Evolutionary conservation across 176 grass and related monocot species (phyloP).

Genomic region (Phoenix dactylifera): DNA sequence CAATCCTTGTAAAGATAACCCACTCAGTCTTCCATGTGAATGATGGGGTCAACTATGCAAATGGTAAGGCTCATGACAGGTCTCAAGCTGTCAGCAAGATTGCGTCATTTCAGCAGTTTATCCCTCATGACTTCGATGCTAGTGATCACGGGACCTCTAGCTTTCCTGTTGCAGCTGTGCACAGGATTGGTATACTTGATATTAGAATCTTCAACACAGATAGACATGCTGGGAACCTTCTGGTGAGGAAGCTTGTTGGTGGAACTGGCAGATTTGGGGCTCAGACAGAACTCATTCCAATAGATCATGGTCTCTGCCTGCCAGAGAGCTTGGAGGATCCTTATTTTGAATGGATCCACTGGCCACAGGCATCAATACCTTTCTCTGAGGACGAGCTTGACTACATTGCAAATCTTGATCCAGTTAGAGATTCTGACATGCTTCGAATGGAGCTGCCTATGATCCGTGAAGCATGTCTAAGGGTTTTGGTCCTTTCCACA

Average conservation of each 20-base stretch:
- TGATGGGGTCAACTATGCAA: constrained; percentile 34
- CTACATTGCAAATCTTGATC: constrained; percentile 72
- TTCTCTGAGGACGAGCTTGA: constrained; percentile 74
- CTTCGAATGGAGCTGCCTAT: constrained; percentile 63
- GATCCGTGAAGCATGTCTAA: constrained; percentile 72
- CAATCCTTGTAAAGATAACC: constrained; percentile 83
- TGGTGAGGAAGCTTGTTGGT: constrained; percentile 45
- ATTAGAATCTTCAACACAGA: constrained; percentile 75
- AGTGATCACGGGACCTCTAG: constrained; percentile 72
- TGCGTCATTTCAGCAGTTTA: constrained; percentile 64
- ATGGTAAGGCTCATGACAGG: constrained; percentile 27
- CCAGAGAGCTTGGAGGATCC: constrained; percentile 89
- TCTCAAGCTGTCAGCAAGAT: constrained; percentile 59
- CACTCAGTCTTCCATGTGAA: constrained; percentile 81
- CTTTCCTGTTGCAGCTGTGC: constrained; percentile 60
- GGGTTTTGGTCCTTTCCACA: constrained; percentile 78
- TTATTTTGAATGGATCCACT: constrained; percentile 99
- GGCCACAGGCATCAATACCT: constrained; percentile 72
- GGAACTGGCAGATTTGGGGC: constrained; percentile 38
- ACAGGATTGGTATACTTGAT: constrained; percentile 82
- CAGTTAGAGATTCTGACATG: constrained; percentile 53
- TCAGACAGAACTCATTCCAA: constrained; percentile 55
- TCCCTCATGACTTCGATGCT: constrained; percentile 79
- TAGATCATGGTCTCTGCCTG: constrained; percentile 80
- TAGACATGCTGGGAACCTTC: constrained; percentile 63